Evolutionary conservation across 768 basidiomycete genomes (phyloP), one percentile per base, ranked within the genome.

Genomic region (Scleroderma bovista): DNA sequence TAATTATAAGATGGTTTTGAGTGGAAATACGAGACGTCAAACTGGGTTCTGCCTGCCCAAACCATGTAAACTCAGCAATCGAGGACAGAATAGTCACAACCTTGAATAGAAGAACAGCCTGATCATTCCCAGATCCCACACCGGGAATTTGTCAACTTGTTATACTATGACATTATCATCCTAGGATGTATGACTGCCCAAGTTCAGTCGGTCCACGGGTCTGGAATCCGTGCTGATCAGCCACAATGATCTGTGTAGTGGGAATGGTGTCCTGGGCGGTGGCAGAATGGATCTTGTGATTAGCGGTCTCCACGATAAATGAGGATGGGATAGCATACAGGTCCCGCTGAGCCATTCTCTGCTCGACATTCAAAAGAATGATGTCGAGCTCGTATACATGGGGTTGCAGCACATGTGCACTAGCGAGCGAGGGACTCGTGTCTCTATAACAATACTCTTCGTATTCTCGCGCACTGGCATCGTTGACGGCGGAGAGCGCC

Each of bases 261-360:
- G n/a, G n/a, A n/a, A n/a, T 3, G 83, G 78, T 12, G 76, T 72
- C 0, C 74, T 64, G 16, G 39, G 81, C 77, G 23, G 75, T 63
- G 50, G 68, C 63, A 2, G 85, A 80, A 3, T 81, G 77, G 3
- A 93, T 64, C 53, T 82, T 80, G 61, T 91, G 85, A 58, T 95
- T 95, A 52, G 83, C 84, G 0, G 87, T 88, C 68, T 95, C 93
- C 29, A 92, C 86, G 46, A 94, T 75, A 58, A 83, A 95, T 1
- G 90, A 83, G 60, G 93, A 92, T 16, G 94, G 76, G 62, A 95
- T 92, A 12, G 89, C 83, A 60, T 94, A 95, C 20, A 95, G 73
- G 60, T 92, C 86, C n/a, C 89, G 78, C 67, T 95, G 93, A 1
- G 63, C 63, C 2, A 77, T 73, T 46, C 88, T 84, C 62, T 86